Evolutionary conservation across 345 rosid genomes (phyloP), one percentile per base, ranked within the genome.

Genomic region (Sonneratia alba): DNA sequence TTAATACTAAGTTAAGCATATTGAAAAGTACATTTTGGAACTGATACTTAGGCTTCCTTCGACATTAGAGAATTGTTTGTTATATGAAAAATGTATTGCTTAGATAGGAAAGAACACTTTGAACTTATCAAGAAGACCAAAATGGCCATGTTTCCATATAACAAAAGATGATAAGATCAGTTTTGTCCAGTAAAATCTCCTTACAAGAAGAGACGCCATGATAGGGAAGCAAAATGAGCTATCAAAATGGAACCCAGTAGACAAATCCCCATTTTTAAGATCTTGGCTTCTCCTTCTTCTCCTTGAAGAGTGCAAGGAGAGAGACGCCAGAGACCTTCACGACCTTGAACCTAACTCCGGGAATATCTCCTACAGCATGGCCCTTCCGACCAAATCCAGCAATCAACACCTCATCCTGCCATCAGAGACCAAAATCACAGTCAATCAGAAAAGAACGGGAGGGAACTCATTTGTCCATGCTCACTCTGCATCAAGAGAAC

Each of bases 321-420:
- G 73, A 71, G 51, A 71, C 73, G n/a, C 73, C 73, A 18, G 73
- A 71, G 36, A 71, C 73, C 66, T 71, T 71, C 18, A 71, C 73
- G 6, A 71, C 73, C 67, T 71, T 71, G 67, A 71, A 71, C 51
- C 73, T 71, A 71, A 87, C 92, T 66, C 89, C 89, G 0, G 89
- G 92, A 85, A 87, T 87, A 86, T 89, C 95, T 70, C 91, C 91
- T 4, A 89, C 91, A 0, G 91, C 93, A 45, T 85, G 93, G 7
- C 91, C 94, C 80, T 87, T 87, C 3, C 91, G 82, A 19, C 89
- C 89, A 67, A 87, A 87, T 77, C 91, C 91, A 51, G 90, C 92
- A 73, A 83, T 83, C 81, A 81, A 76, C 38, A 87, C 95, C 61
- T 89, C 90, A 73, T 83, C 92, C 95, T 83, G 72, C 66, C 37